Percentiles rank a stretch among this genome's conserved stretches.
Conservation (phyloP, 1,284 basidiomycete species). For the Moniliella sp. region DNA sequence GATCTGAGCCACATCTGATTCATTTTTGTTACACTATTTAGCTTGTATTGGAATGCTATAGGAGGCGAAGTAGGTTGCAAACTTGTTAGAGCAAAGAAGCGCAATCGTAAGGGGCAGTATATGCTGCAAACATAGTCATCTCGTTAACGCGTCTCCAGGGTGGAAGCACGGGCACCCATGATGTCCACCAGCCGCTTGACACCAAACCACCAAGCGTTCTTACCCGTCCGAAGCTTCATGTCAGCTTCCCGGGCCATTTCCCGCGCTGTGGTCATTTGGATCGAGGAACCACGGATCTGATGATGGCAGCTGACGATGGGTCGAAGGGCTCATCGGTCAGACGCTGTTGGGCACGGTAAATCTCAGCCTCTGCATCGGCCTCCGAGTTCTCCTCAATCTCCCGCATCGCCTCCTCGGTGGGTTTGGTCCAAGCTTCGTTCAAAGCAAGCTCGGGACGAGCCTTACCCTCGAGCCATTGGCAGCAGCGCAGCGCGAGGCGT, state of each 20-base stretch:
- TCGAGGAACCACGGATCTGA: slow-evolving; percentile 59
- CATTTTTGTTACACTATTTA: too few relatives aligned
- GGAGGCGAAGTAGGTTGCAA: too few relatives aligned
- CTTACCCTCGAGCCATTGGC: slow-evolving; percentile 62
- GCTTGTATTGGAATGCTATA: too few relatives aligned
- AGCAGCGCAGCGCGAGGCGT: slow-evolving; percentile 68
- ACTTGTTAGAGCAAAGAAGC: too few relatives aligned
- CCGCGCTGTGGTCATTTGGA: slow-evolving; percentile 60
- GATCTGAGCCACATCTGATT: too few relatives aligned
- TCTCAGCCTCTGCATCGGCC: too few relatives aligned
- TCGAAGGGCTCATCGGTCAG: too few relatives aligned
- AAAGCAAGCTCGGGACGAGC: neutral
- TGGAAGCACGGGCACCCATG: slow-evolving; percentile 33
- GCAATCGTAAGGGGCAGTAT: too few relatives aligned
- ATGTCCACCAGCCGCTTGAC: slow-evolving; percentile 52
- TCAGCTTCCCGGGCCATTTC: slow-evolving; percentile 70
- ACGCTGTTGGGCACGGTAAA: too few relatives aligned
- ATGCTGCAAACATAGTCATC: too few relatives aligned
- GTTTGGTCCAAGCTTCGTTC: neutral
- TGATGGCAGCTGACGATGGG: slow-evolving; percentile 78
- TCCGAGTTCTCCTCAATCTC: too few relatives aligned
- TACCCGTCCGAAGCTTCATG: slow-evolving; percentile 67
- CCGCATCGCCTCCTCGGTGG: neutral
- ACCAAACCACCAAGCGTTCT: slow-evolving; percentile 56
- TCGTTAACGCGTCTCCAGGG: too few relatives aligned